Percentiles rank a stretch among this genome's conserved stretches.
phyloP scores from a whole-genome alignment of 2,329 filamentous ascomycete genomes.

The Monilinia fructigena region DNA sequence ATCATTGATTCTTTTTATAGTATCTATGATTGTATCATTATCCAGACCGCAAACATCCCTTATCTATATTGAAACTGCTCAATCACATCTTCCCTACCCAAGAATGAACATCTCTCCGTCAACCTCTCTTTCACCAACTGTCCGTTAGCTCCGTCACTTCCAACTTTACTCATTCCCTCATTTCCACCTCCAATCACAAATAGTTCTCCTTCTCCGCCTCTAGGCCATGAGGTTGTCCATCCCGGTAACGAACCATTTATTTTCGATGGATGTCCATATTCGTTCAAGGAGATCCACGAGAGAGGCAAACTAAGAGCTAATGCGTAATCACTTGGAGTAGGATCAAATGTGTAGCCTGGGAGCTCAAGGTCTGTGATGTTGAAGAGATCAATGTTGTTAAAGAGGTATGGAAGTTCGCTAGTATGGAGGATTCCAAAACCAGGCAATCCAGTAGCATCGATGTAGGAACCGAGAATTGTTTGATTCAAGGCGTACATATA shows the following conservation, averaged over 20 bases:
- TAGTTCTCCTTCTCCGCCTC: slow-evolving; percentile 35
- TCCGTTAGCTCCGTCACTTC: slow-evolving; percentile 41
- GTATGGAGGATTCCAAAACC: slow-evolving; percentile 51
- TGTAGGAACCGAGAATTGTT: slow-evolving; percentile 49
- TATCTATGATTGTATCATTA: no score
- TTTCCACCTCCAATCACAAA: slow-evolving; percentile 47
- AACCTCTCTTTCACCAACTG: slow-evolving; percentile 44
- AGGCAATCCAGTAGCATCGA: slow-evolving; percentile 41
- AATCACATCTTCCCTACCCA: slow-evolving; percentile 43
- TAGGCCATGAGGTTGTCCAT: slow-evolving; percentile 44
- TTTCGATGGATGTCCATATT: slow-evolving; percentile 39
- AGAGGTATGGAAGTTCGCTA: slow-evolving; percentile 54
- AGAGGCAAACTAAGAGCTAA: slow-evolving; percentile 45
- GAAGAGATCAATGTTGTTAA: slow-evolving; percentile 48
- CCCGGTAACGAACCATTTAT: slow-evolving; percentile 44
- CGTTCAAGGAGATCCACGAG: slow-evolving; percentile 50
- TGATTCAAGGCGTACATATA: slow-evolving; percentile 54
- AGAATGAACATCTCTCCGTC: slow-evolving; percentile 47
- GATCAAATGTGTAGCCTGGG: slow-evolving; percentile 37
- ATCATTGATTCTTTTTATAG: no score
- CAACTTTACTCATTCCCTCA: slow-evolving; percentile 40
- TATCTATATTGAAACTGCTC: slow-evolving; percentile 37
- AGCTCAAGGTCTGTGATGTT: slow-evolving; percentile 39
- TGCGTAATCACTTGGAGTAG: slow-evolving; percentile 44
- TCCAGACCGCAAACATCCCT: no score